A percentile compares a stretch with the other conserved stretches of the same genome.
Conservation (phyloP, 495 filamentous ascomycete genomes). For the Neurospora africana region DNA sequence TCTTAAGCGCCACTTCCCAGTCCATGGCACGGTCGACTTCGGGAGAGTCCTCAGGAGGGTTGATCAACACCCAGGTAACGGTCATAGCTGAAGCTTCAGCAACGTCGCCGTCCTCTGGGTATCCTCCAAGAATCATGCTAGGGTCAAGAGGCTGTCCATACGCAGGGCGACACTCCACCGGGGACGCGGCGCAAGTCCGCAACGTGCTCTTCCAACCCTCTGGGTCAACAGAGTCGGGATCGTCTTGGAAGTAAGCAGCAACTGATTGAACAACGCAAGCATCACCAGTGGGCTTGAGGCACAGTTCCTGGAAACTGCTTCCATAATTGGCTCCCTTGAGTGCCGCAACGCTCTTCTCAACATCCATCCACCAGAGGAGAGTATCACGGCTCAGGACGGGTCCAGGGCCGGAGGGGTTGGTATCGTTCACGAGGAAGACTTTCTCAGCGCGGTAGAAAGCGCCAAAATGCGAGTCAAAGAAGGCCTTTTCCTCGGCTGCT, state of each 20-base stretch:
- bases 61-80: constrained; percentile 93
- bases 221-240: constrained; percentile 45
- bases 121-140: constrained; percentile 78
- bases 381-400: constrained; percentile 83
- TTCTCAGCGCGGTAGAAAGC: constrained; percentile 94
- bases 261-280: constrained; percentile 89
- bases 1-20: constrained; percentile 72
- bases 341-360: constrained; percentile 62
- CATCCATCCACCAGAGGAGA: constrained; percentile 85
- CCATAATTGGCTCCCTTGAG: constrained; percentile 56
- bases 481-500: constrained; percentile 84
- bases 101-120: constrained; percentile 53
- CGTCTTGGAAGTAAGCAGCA: constrained; percentile 71
- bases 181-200: constrained; percentile 59
- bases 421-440: constrained; percentile 87
- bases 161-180: constrained; percentile 72
- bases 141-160: constrained; percentile 80
- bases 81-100: constrained; percentile 69
- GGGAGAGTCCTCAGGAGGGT: constrained; percentile 60
- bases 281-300: constrained; percentile 83
- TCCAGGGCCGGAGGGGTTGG: constrained; percentile 45
- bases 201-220: constrained; percentile 60
- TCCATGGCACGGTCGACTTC: constrained; percentile 66
- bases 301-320: constrained; percentile 68
- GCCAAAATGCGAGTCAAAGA: constrained; percentile 91